Evolutionary conservation across 768 basidiomycete genomes (phyloP).

Genomic region (Trametopsis cervina): DNA sequence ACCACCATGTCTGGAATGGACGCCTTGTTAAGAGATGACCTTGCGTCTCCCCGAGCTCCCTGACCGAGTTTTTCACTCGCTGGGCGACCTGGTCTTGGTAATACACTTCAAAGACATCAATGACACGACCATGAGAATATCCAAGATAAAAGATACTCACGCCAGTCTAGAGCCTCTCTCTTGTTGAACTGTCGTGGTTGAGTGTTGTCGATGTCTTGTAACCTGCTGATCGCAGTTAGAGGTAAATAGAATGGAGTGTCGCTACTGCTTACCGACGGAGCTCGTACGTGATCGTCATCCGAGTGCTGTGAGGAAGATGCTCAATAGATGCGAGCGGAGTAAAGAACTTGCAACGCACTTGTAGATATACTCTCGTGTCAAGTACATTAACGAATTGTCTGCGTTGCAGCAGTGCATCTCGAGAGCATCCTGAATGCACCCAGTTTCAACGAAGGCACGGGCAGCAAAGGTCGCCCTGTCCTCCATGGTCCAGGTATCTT

Average conservation of each 20-base stretch:
- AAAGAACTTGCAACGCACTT: constrained; percentile 42
- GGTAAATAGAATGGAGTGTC: constrained; percentile 1
- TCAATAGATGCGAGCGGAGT: constrained; percentile 12
- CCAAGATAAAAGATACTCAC: constrained; percentile 41
- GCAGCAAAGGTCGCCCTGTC: constrained; percentile 54
- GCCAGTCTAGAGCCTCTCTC: constrained; percentile 72
- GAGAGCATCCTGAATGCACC: constrained; percentile 58
- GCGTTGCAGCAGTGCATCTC: constrained; percentile 65
- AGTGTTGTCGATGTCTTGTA: constrained; percentile 45
- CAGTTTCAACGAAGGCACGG: constrained; percentile 61
- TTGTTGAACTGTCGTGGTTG: constrained; percentile 54
- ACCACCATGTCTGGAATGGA: constrained; percentile 65
- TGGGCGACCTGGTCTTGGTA: constrained; percentile 65
- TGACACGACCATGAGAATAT: neutral
- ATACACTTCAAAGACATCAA: constrained; percentile 36
- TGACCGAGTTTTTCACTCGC: constrained; percentile 48
- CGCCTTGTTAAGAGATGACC: constrained; percentile 56
- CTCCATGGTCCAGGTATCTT: constrained; percentile 35
- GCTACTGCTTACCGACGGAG: constrained; percentile 50
- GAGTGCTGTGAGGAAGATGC: constrained; percentile 37
- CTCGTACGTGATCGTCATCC: constrained; percentile 56
- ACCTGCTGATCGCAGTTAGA: constrained; percentile 28
- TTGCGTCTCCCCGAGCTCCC: constrained; percentile 41
- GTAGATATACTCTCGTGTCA: constrained; percentile 63
- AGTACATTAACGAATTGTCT: constrained; percentile 60